Evolutionary conservation across 2,329 filamentous ascomycete genomes (phyloP).

Genomic region (Talaromyces sp.): DNA sequence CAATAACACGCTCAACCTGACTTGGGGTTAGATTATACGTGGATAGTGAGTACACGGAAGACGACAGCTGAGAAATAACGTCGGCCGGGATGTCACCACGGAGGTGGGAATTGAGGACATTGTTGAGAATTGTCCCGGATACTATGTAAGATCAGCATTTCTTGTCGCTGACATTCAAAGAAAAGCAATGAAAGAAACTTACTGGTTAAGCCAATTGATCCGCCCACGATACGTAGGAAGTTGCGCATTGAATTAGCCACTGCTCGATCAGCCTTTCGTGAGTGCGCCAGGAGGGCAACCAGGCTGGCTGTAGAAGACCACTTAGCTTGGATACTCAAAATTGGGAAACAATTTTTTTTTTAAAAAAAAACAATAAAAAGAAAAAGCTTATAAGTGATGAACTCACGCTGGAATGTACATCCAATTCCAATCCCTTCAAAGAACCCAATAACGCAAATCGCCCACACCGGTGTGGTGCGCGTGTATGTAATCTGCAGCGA

Average conservation of each 20-base stretch:
- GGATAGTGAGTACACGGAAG: background rate
- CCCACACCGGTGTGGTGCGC: background rate
- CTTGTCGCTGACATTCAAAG: background rate
- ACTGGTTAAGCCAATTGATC: conserved; percentile 4
- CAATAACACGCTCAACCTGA: background rate
- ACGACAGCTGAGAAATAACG: conserved; percentile 1
- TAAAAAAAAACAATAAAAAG: background rate
- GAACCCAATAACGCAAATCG: conserved; percentile 3
- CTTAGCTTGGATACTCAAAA: background rate
- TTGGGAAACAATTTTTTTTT: no score
- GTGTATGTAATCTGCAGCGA: background rate
- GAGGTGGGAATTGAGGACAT: background rate
- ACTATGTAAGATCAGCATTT: background rate
- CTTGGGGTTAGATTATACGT: background rate
- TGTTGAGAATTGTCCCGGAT: conserved; percentile 7
- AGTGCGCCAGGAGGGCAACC: conserved; percentile 2
- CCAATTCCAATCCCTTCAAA: conserved; percentile 5
- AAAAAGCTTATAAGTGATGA: background rate
- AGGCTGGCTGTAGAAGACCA: background rate
- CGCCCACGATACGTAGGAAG: conserved; percentile 4
- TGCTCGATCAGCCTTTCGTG: conserved; percentile 5
- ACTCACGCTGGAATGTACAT: conserved; percentile 1
- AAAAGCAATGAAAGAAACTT: background rate
- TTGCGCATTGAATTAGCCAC: conserved; percentile 4
- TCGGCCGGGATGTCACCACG: background rate